Base-by-base conservation (phyloP, 23 red algal genomes). In the Cyanidiococcus yangmingshanensis region DNA sequence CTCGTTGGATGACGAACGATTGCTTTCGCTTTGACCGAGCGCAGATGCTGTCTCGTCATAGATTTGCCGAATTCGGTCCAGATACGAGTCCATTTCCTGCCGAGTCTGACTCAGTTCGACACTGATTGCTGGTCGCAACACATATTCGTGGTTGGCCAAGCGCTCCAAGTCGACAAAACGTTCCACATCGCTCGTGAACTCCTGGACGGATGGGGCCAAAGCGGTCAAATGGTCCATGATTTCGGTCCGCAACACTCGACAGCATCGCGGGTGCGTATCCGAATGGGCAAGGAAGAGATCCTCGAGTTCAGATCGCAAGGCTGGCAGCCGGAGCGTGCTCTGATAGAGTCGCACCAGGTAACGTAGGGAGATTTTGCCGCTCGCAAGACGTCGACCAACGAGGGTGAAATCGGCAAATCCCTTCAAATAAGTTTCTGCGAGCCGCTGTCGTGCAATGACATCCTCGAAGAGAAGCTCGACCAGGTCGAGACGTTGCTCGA, bases 271-370 rank as follows among this genome's bases (percentile, higher is more conserved):
- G 51, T 84, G 63, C 39, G 25, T 0, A 1, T 74, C 38, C 0
- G 67, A 31, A 18, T 75, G 63, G 18, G 16, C 77, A 24, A 54
- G 68, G 24, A 57, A 84, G 38, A 50, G 40, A 58, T 76, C 51
- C 21, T 74, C 75, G 34, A 95, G 77, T 40, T 50, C 74, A 50
- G 76, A 78, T 25, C 51, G 68, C 26, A 97, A 88, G 37, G 77
- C 79, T 30, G 93, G 93, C 36, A 97, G 54, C 17, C 93, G 87
- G 24, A 87, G 79, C 34, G 87, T 85, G 57, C 74, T 89, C 83
- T 97, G 93, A 71, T 97, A 97, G 0, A 97, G 77, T 41, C 74
- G 38, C 24, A 97, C 87, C 41, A 97, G 79, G 40, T 97, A 82
- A 34, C 87, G 93, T 39, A 97, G 68, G 18, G 68, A 76, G 37